Percentiles rank a stretch among this genome's conserved stretches.
Evolutionary conservation across 2,329 filamentous ascomycete genomes (phyloP).

Genomic region (Penicillium sp.): DNA sequence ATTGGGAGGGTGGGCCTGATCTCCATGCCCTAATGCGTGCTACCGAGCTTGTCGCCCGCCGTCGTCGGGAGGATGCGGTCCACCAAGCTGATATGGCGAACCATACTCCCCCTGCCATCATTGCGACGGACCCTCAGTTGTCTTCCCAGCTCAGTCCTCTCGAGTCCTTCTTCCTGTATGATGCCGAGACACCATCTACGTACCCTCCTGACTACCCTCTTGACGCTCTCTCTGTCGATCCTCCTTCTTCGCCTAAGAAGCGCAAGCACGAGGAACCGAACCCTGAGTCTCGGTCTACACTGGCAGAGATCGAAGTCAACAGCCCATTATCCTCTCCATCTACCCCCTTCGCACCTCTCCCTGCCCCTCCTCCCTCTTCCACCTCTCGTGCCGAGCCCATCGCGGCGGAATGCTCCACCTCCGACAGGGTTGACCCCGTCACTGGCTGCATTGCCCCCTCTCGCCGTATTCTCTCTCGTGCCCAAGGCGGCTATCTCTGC

Average conservation of each 20-base stretch:
- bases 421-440: background rate
- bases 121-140: slow-evolving; percentile 10
- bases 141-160: slow-evolving; percentile 23
- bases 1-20: slow-evolving; percentile 44
- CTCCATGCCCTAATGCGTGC: slow-evolving; percentile 48
- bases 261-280: slow-evolving; percentile 17
- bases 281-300: slow-evolving; percentile 6
- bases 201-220: slow-evolving; percentile 44
- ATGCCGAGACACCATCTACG: slow-evolving; percentile 9
- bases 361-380: slow-evolving; percentile 9
- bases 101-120: background rate
- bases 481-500: slow-evolving; percentile 86
- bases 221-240: background rate
- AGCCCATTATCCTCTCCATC: background rate
- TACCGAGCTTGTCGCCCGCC: slow-evolving; percentile 42
- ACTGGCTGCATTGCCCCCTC: slow-evolving; percentile 38
- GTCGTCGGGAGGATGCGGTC: slow-evolving; percentile 33
- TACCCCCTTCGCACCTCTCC: slow-evolving; percentile 4
- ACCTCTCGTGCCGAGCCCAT: slow-evolving; percentile 2
- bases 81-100: slow-evolving; percentile 1
- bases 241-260: slow-evolving; percentile 35
- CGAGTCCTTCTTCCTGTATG: slow-evolving; percentile 47
- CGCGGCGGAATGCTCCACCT: background rate
- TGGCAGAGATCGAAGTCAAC: background rate
- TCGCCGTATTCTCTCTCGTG: slow-evolving; percentile 64